A percentile compares a stretch with the other conserved stretches of the same genome.
Evolutionary conservation across 139 green algal genomes (phyloP).

Genomic region (Ulvella scutata): DNA sequence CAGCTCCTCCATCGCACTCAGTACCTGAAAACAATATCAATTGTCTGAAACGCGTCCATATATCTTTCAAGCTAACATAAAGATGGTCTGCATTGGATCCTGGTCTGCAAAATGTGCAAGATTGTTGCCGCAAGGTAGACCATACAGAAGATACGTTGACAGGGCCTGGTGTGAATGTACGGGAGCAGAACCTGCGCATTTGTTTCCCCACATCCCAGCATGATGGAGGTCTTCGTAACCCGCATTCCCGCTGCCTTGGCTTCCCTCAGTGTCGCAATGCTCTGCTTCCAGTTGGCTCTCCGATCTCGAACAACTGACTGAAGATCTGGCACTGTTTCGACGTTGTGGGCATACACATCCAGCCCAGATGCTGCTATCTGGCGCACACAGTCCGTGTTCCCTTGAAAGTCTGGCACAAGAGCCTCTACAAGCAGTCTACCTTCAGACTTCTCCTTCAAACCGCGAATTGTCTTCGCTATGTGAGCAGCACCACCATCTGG

Average conservation of each 20-base stretch:
- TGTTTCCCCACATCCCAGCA: conserved; percentile 93
- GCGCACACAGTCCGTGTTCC: conserved; percentile 34
- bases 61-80: too few species aligned
- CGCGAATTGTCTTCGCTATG: conserved; percentile 69
- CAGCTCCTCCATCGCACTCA: conserved; percentile 38
- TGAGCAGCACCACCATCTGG: conserved; percentile 73
- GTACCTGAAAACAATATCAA: conserved; percentile 11
- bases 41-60: too few species aligned
- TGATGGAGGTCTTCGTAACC: conserved; percentile 94
- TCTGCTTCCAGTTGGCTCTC: conserved; percentile 81
- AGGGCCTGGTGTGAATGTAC: too few species aligned
- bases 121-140: too few species aligned
- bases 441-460: conserved; percentile 55
- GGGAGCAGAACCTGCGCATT: conserved; percentile 50
- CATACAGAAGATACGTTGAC: too few species aligned
- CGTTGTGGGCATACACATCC: conserved; percentile 98
- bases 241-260: conserved; percentile 58
- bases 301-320: conserved; percentile 63
- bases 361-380: conserved; percentile 64
- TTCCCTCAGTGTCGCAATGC: conserved; percentile 51
- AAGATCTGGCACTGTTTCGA: conserved; percentile 78
- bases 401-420: conserved; percentile 89
- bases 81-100: too few species aligned
- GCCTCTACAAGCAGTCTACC: conserved; percentile 82
- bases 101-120: too few species aligned